Percentiles rank a stretch among this genome's conserved stretches.
Conservation (phyloP, 1,284 basidiomycete genomes). For the Sanghuangporus sanghuang region DNA sequence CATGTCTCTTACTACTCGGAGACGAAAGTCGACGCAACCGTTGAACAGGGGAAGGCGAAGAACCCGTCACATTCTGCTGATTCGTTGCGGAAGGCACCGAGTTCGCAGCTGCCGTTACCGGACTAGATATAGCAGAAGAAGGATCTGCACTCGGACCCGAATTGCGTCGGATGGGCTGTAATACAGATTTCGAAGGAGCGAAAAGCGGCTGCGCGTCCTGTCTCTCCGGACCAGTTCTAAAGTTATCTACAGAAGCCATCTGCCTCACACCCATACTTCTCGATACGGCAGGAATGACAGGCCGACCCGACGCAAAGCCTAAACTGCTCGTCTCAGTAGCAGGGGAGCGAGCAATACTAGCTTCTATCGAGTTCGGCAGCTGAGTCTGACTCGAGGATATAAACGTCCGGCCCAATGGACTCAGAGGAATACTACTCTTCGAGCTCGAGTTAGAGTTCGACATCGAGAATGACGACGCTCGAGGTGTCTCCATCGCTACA, state of each 20-base stretch:
- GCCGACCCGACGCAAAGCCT: not conserved
- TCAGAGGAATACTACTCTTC: not conserved
- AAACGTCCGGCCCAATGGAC: constrained; percentile 1
- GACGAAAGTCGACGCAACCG: constrained; percentile 23
- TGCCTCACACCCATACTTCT: constrained; percentile 15
- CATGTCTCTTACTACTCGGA: constrained; percentile 16
- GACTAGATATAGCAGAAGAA: not conserved
- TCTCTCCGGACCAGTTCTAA: not conserved
- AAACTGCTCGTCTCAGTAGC: not conserved
- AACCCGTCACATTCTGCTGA: not conserved
- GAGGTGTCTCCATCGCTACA: not conserved
- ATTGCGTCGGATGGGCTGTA: constrained; percentile 6
- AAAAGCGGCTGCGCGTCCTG: not conserved
- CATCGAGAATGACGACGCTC: constrained; percentile 8
- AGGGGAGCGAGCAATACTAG: not conserved
- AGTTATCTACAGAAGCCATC: not conserved
- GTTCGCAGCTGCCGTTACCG: not conserved
- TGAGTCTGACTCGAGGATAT: not conserved
- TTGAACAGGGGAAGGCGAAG: constrained; percentile 2
- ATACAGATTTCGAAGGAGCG: not conserved
- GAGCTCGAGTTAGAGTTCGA: not conserved
- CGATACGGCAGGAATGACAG: constrained; percentile 6
- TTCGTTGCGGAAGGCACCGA: not conserved
- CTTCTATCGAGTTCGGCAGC: not conserved
- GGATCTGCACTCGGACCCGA: not conserved